Percentiles rank a stretch among this genome's conserved stretches.
phyloP scores from a whole-genome alignment of 768 basidiomycete species.

The Xerocomellus amylosporus region DNA sequence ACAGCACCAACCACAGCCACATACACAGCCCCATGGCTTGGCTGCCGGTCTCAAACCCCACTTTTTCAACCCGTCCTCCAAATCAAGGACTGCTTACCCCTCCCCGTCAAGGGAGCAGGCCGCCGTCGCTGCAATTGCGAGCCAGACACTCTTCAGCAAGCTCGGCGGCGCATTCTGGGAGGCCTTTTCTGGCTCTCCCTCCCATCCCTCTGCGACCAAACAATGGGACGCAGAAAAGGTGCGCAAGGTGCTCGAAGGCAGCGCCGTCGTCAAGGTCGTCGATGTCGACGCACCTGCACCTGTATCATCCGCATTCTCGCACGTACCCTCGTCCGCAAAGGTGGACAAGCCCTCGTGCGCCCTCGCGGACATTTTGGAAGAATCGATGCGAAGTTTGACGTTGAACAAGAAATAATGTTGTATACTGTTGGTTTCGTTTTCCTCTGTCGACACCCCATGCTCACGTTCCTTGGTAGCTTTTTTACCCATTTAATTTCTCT shows the following conservation, averaged over 20 bases:
- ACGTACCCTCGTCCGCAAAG: conserved; percentile 11
- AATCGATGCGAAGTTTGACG: conserved; percentile 66
- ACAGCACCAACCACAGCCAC: conserved; percentile 49
- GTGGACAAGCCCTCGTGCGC: conserved; percentile 21
- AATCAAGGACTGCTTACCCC: conserved; percentile 33
- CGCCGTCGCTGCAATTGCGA: conserved; percentile 62
- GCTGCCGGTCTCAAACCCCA: conserved; percentile 41
- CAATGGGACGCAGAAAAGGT: conserved; percentile 77
- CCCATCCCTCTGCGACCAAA: conserved; percentile 25
- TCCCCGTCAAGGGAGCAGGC: conserved; percentile 38
- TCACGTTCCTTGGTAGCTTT: background rate
- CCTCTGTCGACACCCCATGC: background rate
- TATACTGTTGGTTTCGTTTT: background rate
- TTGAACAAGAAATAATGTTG: conserved; percentile 47
- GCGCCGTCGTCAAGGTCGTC: conserved; percentile 75
- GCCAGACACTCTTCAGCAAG: conserved; percentile 69
- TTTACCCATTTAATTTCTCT: conserved; percentile 14
- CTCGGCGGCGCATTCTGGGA: conserved; percentile 84
- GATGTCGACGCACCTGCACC: conserved; percentile 53
- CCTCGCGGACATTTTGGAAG: conserved; percentile 52
- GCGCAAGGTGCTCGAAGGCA: conserved; percentile 75
- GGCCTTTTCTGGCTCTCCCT: conserved; percentile 63
- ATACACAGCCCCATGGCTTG: conserved; percentile 34
- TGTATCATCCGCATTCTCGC: background rate
- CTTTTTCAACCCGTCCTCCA: conserved; percentile 25